Conservation (phyloP, 2,329 filamentous ascomycete genomes). For the Colletotrichum shisoi region DNA sequence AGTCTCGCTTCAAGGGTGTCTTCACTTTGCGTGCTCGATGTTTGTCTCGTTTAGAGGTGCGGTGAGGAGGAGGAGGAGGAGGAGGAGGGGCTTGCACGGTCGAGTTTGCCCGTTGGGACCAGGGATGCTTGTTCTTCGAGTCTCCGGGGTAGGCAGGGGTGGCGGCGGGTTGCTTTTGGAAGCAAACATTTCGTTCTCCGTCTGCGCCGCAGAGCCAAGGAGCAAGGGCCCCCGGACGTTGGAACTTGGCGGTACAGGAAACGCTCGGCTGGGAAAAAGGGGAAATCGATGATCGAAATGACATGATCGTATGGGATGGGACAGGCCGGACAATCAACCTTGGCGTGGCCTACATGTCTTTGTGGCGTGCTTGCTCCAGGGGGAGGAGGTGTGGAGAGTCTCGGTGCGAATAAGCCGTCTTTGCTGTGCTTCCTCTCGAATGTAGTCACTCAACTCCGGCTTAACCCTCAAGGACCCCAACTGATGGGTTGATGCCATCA, state of each 20-base stretch:
- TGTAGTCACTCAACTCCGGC: not conserved
- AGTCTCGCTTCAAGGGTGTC: not conserved
- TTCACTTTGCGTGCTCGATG: not conserved
- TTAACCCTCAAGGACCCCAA: too few species aligned
- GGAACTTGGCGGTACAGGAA: not conserved
- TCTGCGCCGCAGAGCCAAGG: not conserved
- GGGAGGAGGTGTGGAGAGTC: not conserved
- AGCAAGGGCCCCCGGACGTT: not conserved
- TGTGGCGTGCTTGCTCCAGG: not conserved
- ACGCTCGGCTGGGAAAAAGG: not conserved
- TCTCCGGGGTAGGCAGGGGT: too few species aligned
- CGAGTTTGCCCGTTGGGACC: not conserved
- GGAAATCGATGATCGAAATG: not conserved
- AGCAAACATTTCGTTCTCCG: conserved; percentile 2
- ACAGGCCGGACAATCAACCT: too few species aligned
- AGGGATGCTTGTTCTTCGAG: not conserved
- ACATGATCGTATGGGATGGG: too few species aligned
- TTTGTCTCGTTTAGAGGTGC: not conserved
- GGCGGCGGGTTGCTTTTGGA: not conserved
- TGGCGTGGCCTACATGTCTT: too few species aligned
- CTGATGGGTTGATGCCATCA: too few species aligned
- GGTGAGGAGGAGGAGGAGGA: too few species aligned
- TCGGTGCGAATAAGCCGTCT: not conserved
- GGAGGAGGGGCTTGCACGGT: too few species aligned
- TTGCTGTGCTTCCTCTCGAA: not conserved